Conservation (phyloP, 2,329 filamentous ascomycete species). For the Pestalotiopsis sp. region DNA sequence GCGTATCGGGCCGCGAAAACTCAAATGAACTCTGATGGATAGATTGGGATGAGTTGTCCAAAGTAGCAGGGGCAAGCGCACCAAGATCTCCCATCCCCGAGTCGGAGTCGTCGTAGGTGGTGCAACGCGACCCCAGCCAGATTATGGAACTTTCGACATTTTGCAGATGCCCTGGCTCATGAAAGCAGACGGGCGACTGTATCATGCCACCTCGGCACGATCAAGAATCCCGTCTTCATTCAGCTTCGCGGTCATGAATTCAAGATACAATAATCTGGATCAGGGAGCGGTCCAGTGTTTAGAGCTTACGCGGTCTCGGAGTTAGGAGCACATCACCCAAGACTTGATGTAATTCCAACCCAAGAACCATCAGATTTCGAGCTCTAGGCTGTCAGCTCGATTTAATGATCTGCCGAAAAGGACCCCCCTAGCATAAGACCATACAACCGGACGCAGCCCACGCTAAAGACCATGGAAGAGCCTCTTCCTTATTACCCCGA, state of each 20-base stretch:
- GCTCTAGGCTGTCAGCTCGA: not conserved
- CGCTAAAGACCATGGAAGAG: not conserved
- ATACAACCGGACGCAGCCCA: not conserved
- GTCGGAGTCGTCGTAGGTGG: not conserved
- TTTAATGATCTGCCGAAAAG: not conserved
- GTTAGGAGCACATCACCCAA: not conserved
- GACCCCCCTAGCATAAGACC: not conserved
- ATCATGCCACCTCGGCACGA: too few relatives aligned
- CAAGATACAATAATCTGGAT: not conserved
- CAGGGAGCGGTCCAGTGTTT: not conserved
- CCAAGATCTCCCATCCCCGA: not conserved
- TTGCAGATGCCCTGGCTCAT: too few relatives aligned
- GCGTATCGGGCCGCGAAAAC: constrained; percentile 6
- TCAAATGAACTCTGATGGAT: constrained; percentile 1
- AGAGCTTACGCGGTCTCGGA: constrained; percentile 7
- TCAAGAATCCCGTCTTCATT: too few relatives aligned
- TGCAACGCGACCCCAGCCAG: not conserved
- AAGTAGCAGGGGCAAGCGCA: not conserved
- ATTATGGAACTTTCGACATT: too few relatives aligned
- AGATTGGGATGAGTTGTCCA: not conserved
- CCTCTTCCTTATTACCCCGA: not conserved
- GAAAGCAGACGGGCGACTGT: too few relatives aligned
- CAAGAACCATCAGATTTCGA: not conserved
- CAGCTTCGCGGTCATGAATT: not conserved
- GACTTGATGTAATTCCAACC: not conserved